Evolutionary conservation across 1,284 basidiomycete genomes (phyloP).

Genomic region (Trichosporon faecale): DNA sequence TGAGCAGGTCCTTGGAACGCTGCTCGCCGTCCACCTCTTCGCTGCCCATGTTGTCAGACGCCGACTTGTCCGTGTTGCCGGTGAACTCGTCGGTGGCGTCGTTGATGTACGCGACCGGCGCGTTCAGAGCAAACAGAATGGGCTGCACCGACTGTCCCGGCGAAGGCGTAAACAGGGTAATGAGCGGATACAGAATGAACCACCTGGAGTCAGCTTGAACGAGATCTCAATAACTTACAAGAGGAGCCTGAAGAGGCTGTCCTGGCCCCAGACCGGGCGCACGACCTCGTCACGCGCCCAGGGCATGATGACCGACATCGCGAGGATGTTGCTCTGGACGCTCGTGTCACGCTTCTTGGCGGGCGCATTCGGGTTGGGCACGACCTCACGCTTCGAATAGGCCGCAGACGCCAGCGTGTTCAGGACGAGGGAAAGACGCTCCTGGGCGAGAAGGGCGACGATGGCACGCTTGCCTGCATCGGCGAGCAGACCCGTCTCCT

Average conservation of each 20-base stretch:
- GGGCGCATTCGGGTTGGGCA: slow-evolving; percentile 29
- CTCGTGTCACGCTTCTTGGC: slow-evolving; percentile 35
- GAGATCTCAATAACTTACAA: slow-evolving; percentile 28
- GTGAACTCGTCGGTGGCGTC: slow-evolving; percentile 18
- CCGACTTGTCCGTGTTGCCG: not conserved
- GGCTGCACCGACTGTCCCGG: slow-evolving; percentile 40
- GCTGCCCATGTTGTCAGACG: slow-evolving; percentile 15
- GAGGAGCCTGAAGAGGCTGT: slow-evolving; percentile 26
- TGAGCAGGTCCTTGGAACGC: slow-evolving; percentile 23
- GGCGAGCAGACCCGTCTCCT: slow-evolving; percentile 2
- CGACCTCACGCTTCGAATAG: slow-evolving; percentile 21
- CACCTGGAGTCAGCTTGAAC: slow-evolving; percentile 28
- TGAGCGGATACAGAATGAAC: slow-evolving; percentile 41
- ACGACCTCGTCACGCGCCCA: slow-evolving; percentile 48
- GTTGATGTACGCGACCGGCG: slow-evolving; percentile 40
- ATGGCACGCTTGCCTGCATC: slow-evolving; percentile 34
- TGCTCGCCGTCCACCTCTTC: not conserved
- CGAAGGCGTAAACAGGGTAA: slow-evolving; percentile 46
- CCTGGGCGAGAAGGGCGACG: slow-evolving; percentile 39
- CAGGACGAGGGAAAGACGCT: slow-evolving; percentile 44
- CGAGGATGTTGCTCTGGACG: slow-evolving; percentile 47
- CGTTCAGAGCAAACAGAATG: slow-evolving; percentile 46
- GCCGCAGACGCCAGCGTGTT: slow-evolving; percentile 44
- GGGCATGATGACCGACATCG: slow-evolving; percentile 46
- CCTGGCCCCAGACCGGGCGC: slow-evolving; percentile 32